A percentile compares a stretch with the other conserved stretches of the same genome.
Conservation (phyloP, 2,329 filamentous ascomycete species). For the Thermochaetoides dissita region DNA sequence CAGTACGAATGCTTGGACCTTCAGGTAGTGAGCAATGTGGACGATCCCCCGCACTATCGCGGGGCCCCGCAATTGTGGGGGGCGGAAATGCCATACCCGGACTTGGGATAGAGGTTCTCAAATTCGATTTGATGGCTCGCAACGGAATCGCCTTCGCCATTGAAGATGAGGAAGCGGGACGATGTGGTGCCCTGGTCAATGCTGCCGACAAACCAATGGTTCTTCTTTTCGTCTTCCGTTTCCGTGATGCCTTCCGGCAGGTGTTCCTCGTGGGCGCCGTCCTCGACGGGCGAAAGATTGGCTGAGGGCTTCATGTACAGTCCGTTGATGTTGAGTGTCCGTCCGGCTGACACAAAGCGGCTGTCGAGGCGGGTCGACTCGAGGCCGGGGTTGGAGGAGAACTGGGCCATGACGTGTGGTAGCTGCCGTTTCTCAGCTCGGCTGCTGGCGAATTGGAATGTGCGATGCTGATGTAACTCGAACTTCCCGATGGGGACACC, state of each 20-base stretch:
- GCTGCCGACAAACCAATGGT: slow-evolving; percentile 59
- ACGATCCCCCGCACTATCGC: no score
- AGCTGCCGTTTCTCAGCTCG: neutral
- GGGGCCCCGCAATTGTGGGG: neutral
- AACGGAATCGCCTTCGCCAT: slow-evolving; percentile 61
- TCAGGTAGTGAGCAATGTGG: no score
- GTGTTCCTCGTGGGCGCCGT: slow-evolving; percentile 10
- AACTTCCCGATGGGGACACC: no score
- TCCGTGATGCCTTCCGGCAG: slow-evolving; percentile 16
- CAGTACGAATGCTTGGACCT: no score
- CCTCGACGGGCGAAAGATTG: neutral
- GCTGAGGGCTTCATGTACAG: slow-evolving; percentile 8
- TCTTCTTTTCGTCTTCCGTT: slow-evolving; percentile 15
- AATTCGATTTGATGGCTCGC: slow-evolving; percentile 81
- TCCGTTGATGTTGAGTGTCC: slow-evolving; percentile 5
- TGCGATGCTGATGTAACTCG: slow-evolving; percentile 3
- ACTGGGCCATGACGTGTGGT: slow-evolving; percentile 10
- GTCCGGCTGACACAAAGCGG: slow-evolving; percentile 2
- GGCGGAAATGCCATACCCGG: slow-evolving; percentile 48
- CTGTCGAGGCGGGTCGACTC: slow-evolving; percentile 6
- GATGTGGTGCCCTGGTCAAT: slow-evolving; percentile 89
- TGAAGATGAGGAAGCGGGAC: slow-evolving; percentile 81
- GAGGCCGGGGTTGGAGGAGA: slow-evolving; percentile 1
- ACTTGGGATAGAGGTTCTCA: slow-evolving; percentile 67
- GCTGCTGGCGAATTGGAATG: slow-evolving; percentile 9